Evolutionary conservation across 129 eudicot genomes (phyloP), one percentile per base, ranked within the genome.

Genomic region (Glebionis coronaria): DNA sequence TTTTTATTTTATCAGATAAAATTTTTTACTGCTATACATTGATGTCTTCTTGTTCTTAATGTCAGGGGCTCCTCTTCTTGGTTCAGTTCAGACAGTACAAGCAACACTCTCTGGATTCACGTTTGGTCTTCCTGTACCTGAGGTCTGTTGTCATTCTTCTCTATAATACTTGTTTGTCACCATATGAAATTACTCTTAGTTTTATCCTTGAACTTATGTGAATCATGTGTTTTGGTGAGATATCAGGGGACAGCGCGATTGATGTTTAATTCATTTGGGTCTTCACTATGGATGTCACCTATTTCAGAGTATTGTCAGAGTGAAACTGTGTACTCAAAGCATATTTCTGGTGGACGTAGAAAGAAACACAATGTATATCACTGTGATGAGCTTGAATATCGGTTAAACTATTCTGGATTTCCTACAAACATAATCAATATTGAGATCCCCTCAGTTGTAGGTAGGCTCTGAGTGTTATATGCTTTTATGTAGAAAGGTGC

Each of bases 241-340:
- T 78, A 63, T 55, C 91, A 92, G 98, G 98, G 98, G 74, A 92
- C 98, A 69, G 95, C 96, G 67, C 96, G 98, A 18, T 72, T 88
- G 88, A 81, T 92, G 98, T 92, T 82, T 86, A 92, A 88, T 81
- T 82, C 98, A 76, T 92, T 92, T 82, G 96, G 91, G 31, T 92
- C 98, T 82, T 80, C 95, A 21, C 56, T 85, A 62, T 92, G 98
- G 98, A 83, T 92, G 95, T 14, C 82, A 79, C 98, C 98, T 58
- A 86, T 83, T 86, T 88, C 98, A 79, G 77, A 82, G 78, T 76
- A 92, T 69, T 92, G 98, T 78, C 84, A 70, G 69, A 74, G 86
- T 72, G 98, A 92, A 74, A 71, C 74, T 70, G 68, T 52, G 56
- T 88, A 82, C 86, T 66, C 73, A 72, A 92, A 86, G 74, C 96